Base-by-base conservation (phyloP, 2,329 filamentous ascomycete genomes). In the Alternaria viburni region DNA sequence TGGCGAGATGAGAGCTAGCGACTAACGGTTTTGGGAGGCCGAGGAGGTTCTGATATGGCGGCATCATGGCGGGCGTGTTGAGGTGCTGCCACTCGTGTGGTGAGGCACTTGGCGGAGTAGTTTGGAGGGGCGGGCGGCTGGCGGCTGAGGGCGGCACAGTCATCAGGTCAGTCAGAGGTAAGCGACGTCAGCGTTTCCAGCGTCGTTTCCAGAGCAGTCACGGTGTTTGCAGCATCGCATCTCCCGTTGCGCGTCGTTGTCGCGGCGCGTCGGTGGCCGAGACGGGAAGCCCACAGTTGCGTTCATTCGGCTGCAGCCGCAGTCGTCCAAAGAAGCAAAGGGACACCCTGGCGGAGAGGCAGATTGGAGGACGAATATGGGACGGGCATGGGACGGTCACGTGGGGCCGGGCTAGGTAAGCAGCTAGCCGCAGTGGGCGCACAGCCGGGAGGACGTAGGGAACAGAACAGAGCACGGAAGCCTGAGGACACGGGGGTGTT, bases 201-300 rank as follows among this genome's bases (percentile, higher is more conserved):
- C 15, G 49, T 43, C 26, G 43, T 45, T 55, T 25, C 21, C 6
- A 44, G 25, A 19, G 32, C 30, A 19, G 19, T 7, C 12, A 13
- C 28, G 12, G 28, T 25, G 55, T 50, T 25, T 36, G 28, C 30
- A 36, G 21, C 15, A 32, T 47, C n/a, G 47, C 17, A 28, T 28
- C 28, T n/a, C 21, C 44, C 30, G 30, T 50, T 49, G 19, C 26
- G 45, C 23, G 15, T 47, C 23, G 55, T 58, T 59, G 21, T 52
- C 36, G 56, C 56, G 47, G 56, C 47, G 49, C 56, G 60, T 54
- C 49, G 41, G 60, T 54, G 30, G 28, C 44, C 41, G 49, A 23
- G 21, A 45, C 55, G 60, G 56, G 55, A 62, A 59, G 60, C 55
- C 49, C 49, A 59, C 60, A 59, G 41, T 59, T 62, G 60, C 21